Base-by-base conservation (phyloP, 139 green algal genomes). In the Gonium pectorale region DNA sequence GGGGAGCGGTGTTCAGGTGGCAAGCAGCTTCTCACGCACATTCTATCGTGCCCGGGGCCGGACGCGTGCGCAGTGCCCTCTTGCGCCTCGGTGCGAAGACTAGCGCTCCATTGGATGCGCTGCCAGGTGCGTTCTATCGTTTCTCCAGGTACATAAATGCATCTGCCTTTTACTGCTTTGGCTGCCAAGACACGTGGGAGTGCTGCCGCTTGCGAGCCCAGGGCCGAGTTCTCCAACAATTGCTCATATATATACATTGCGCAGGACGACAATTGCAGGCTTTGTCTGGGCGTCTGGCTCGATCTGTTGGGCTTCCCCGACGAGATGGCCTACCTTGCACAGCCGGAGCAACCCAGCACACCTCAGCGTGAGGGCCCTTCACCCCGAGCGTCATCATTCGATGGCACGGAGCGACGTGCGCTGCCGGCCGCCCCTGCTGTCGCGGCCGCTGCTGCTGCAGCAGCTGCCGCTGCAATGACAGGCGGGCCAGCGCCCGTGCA, bases 281-380 rank as follows among this genome's bases (percentile, higher is more conserved):
- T 77, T 62, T 77, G 68, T 43, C 27, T 43, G 40, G 68, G 43
- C 24, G 68, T 77, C 4, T 77, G 68, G 68, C 68, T 41, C 41
- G 68, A 77, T 41, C 43, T 77, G n/a, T 77, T 43, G 15, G 68
- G 68, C n/a, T n/a, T n/a, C n/a, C n/a, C n/a, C n/a, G n/a, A n/a
- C n/a, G n/a, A n/a, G n/a, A n/a, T n/a, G n/a, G n/a, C n/a, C 26
- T 29, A 62, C 60, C 27, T 62, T 43, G 68, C 19, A 27, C 9
- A 9, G 15, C 29, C 60, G 41, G 43, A 56, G n/a, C 41, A 60
- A 41, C 68, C 68, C 21, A n/a, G 68, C 46, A 77, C 68, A 0
- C 68, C 68, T 5, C 27, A 60, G n/a, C 68, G 44, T 2, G 7
- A 60, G 2, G 49, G 49, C 13, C n/a, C n/a, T n/a, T 56, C 49